These are phyloP conservation scores for Sechiopsis laciniata DNA, from an alignment of 306 rosid genomes.

Conservation along the genomic window DNA sequence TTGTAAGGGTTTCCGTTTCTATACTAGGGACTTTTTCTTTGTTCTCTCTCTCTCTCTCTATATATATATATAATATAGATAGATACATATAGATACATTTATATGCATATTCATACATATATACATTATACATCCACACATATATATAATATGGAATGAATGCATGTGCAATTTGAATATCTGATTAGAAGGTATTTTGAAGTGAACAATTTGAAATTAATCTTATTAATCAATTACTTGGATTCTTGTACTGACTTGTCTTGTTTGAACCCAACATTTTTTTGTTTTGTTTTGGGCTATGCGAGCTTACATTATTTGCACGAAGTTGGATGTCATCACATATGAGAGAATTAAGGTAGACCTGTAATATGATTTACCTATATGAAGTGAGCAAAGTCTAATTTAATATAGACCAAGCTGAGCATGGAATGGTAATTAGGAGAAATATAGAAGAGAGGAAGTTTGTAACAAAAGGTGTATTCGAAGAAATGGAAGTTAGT, in stretches of 20 bases:
- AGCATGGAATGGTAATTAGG: background rate
- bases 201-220: background rate
- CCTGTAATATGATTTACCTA: background rate
- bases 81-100: background rate
- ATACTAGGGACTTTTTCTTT: background rate
- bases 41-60: background rate
- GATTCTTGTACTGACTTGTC: background rate
- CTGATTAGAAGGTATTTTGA: background rate
- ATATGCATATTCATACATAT: background rate
- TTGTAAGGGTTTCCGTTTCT: slow-evolving; percentile 1
- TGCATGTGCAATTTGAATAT: background rate
- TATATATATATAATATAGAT: background rate
- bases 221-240: background rate
- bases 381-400: background rate
- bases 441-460: background rate
- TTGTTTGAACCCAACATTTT: background rate
- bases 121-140: no score
- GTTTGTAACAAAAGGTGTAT: background rate
- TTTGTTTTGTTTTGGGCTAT: background rate
- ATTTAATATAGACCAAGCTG: background rate
- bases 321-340: background rate
- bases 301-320: background rate
- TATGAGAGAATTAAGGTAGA: background rate
- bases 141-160: background rate
- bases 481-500: background rate